phyloP scores from a whole-genome alignment of 371 early-diverging fungal genomes.

The Funneliformis caledonium region DNA sequence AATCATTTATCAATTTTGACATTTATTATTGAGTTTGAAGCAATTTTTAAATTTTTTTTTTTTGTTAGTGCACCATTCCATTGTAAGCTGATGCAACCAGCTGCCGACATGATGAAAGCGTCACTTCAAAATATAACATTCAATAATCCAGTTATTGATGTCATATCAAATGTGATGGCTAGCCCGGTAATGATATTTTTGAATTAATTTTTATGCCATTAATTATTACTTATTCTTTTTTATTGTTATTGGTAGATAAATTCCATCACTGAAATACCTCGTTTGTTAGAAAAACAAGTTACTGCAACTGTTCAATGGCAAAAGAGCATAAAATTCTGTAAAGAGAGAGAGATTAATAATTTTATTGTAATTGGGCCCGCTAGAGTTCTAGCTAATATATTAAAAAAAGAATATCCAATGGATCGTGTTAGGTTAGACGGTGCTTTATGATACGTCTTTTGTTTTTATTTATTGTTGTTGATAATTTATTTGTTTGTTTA shows the following conservation, averaged over 20 bases:
- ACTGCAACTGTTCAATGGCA: constrained; percentile 91
- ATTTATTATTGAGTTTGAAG: background rate
- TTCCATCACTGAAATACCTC: constrained; percentile 65
- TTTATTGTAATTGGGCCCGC: constrained; percentile 90
- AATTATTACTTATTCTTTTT: background rate
- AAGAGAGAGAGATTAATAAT: constrained; percentile 74
- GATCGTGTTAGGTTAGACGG: constrained; percentile 64
- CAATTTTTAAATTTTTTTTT: background rate
- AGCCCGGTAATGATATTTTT: constrained; percentile 62
- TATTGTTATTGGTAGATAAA: constrained; percentile 43
- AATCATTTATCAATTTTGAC: background rate
- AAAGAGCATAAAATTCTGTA: constrained; percentile 78
- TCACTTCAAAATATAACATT: constrained; percentile 71
- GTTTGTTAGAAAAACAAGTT: constrained; percentile 78
- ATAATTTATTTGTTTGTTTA: background rate
- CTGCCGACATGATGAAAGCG: constrained; percentile 74
- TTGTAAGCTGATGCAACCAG: constrained; percentile 87
- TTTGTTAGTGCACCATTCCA: constrained; percentile 87
- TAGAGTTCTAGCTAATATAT: constrained; percentile 84
- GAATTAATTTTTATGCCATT: background rate
- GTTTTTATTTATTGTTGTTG: background rate
- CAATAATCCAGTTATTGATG: constrained; percentile 69
- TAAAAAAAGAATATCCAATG: constrained; percentile 85
- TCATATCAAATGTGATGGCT: constrained; percentile 92
- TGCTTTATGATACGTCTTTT: background rate